Percentiles rank a stretch among this genome's conserved stretches.
Conservation (phyloP, 306 rosid genomes). For the Cercis canadensis region DNA sequence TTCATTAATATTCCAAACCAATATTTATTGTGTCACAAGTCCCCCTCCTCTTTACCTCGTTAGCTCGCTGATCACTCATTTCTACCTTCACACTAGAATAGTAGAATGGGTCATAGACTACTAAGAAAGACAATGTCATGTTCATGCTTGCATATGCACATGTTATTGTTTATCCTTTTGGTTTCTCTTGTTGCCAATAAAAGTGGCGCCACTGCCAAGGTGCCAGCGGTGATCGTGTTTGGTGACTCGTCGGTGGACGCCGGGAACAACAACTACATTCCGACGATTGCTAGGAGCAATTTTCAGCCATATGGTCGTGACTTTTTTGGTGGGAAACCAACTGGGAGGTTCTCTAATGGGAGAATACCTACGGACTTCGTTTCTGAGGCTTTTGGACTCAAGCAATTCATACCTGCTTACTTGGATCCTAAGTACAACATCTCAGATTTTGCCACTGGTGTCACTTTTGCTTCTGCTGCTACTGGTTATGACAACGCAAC, state of each 20-base stretch:
- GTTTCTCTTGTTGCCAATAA: constrained; percentile 11
- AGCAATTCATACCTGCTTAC: constrained; percentile 69
- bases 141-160: constrained; percentile 29
- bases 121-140: constrained; percentile 22
- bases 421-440: constrained; percentile 80
- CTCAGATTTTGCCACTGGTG: constrained; percentile 78
- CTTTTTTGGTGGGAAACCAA: constrained; percentile 67
- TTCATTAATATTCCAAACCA: constrained; percentile 40
- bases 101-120: not conserved
- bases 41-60: not conserved
- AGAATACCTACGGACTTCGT: constrained; percentile 79
- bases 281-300: constrained; percentile 83
- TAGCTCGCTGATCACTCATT: not conserved
- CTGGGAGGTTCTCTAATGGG: constrained; percentile 91
- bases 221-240: constrained; percentile 75
- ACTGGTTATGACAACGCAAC: constrained; percentile 93
- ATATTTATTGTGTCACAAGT: constrained; percentile 47
- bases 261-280: constrained; percentile 89
- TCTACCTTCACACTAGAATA: no score
- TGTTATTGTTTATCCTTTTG: constrained; percentile 9
- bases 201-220: constrained; percentile 42
- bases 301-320: constrained; percentile 94
- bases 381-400: constrained; percentile 68
- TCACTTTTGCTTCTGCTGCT: constrained; percentile 93
- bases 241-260: constrained; percentile 96